Base-by-base conservation (phyloP, 257 asterid genomes). In the Plectranthus barbatus region DNA sequence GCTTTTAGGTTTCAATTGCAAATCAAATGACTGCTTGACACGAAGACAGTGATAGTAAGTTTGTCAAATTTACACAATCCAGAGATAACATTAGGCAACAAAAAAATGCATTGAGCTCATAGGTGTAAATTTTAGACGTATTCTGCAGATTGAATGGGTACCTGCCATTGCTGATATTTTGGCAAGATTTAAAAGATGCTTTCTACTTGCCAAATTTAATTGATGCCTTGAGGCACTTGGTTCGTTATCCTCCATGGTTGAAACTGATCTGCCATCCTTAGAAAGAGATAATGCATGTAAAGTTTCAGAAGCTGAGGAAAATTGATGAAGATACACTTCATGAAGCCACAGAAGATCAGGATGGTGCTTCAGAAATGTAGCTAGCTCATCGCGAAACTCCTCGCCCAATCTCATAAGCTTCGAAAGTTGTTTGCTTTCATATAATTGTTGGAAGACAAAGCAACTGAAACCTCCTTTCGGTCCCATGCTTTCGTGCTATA, bases 311-410 rank as follows among this genome's bases (percentile, higher is more conserved):
- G 96, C 98, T n/a, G 84, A 79, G 56, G 83, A 75, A 82, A 84
- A 91, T 56, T 89, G 91, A 81, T 75, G 87, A 72, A 91, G 94
- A 63, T 81, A 80, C 74, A 91, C 59, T 78, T 91, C 95, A 64
- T 91, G 96, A 79, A 88, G 98, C 98, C 96, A 91, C 61, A 79
- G 87, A 60, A 86, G 89, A 68, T 88, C 87, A 18, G 84, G 86
- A 73, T 84, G 84, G 60, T 75, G 86, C 80, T 79, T 83, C 74
- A 88, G 80, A 77, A 86, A 91, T 21, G 73, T 76, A 71, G 87
- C 74, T 21, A 91, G 80, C 68, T 83, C 95, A 48, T 84, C 95
- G 62, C 74, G 88, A 75, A 91, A 91, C 79, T 91, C 95, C 72
- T 91, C 96, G 19, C 98, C 96, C 64, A 84, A 83, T 78, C 95